Conservation (phyloP, 176 grass and related monocot species). For the Zoysia japonica region DNA sequence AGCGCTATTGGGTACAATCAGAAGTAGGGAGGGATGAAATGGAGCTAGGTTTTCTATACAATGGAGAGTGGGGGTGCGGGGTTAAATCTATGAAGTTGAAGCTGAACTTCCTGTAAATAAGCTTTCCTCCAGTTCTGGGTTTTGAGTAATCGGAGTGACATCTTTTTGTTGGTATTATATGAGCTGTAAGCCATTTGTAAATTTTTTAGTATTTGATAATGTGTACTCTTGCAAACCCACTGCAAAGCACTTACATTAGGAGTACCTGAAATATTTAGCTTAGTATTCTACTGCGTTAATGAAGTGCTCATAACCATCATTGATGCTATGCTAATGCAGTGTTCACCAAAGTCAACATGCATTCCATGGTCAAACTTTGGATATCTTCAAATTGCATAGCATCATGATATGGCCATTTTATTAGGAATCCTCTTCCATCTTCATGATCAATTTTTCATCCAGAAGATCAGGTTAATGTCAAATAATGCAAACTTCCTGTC, state of each 20-base stretch:
- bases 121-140: not conserved
- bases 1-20: not conserved
- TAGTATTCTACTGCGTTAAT: not conserved
- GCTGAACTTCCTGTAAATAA: not conserved
- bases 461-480: not conserved
- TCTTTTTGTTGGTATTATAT: not conserved
- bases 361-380: not conserved
- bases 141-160: not conserved
- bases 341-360: not conserved
- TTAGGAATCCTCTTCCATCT: not conserved
- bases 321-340: not conserved
- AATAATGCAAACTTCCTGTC: not conserved
- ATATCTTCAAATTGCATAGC: not conserved
- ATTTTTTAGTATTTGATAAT: not conserved
- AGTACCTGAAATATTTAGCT: not conserved
- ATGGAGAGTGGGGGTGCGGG: not conserved
- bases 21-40: not conserved
- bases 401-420: not conserved
- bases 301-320: not conserved
- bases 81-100: not conserved
- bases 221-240: not conserved
- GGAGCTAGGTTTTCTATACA: not conserved
- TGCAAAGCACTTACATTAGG: not conserved
- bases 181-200: not conserved
- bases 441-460: not conserved